These are phyloP conservation scores for Sarocladium oryzae DNA, from an alignment of 2,329 filamentous ascomycete species.

Conservation along the genomic window DNA sequence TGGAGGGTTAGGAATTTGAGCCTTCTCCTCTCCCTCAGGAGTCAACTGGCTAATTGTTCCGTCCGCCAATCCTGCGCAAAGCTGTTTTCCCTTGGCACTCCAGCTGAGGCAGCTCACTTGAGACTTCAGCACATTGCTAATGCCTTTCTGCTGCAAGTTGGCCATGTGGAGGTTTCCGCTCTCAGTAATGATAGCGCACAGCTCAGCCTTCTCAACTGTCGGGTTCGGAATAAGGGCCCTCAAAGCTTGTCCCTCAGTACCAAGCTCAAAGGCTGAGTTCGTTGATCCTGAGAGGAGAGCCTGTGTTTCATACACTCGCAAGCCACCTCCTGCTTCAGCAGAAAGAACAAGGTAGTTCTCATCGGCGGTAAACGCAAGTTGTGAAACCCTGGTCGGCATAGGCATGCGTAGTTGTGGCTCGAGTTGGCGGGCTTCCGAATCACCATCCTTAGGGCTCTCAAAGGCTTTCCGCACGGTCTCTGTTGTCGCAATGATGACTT, in stretches of 20 bases:
- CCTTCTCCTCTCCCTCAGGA: constrained; percentile 70
- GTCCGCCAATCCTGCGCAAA: constrained; percentile 78
- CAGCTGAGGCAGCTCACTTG: constrained; percentile 81
- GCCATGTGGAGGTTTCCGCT: constrained; percentile 79
- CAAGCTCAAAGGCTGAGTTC: constrained; percentile 65
- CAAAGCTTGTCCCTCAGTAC: constrained; percentile 68
- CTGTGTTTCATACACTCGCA: constrained; percentile 76
- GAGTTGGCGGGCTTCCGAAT: constrained; percentile 63
- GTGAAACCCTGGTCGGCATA: constrained; percentile 71
- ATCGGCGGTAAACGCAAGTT: constrained; percentile 85
- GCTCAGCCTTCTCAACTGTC: constrained; percentile 60
- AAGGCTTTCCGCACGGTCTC: constrained; percentile 74
- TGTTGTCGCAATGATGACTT: constrained; percentile 69
- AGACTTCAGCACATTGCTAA: constrained; percentile 58
- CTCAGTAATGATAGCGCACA: constrained; percentile 74
- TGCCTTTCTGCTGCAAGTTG: constrained; percentile 63
- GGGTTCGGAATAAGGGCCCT: constrained; percentile 77
- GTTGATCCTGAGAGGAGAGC: constrained; percentile 59
- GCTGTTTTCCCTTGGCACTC: constrained; percentile 89
- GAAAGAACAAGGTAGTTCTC: constrained; percentile 79
- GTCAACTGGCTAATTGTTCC: constrained; percentile 80
- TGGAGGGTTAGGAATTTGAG: constrained; percentile 70
- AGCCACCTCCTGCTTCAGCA: constrained; percentile 71
- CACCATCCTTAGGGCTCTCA: constrained; percentile 48
- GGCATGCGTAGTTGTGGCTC: constrained; percentile 66